Conservation (phyloP, 495 filamentous ascomycete genomes). For the Penicillium cataractarum region DNA sequence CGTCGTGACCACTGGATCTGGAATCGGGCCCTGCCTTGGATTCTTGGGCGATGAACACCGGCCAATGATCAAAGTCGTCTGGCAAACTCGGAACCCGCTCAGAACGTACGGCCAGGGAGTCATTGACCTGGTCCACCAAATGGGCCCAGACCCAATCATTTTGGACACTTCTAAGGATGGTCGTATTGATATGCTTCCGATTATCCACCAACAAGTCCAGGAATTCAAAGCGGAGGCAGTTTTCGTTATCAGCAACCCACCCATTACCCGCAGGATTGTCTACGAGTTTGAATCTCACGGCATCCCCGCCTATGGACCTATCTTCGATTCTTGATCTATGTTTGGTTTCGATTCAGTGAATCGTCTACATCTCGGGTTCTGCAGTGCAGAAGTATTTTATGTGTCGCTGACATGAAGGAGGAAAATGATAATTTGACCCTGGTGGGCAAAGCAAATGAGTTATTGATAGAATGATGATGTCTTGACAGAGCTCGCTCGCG, state of each 20-base stretch:
- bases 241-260: slow-evolving; percentile 70
- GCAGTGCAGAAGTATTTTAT: background rate
- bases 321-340: slow-evolving; percentile 66
- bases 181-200: slow-evolving; percentile 52
- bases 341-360: background rate
- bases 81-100: slow-evolving; percentile 53
- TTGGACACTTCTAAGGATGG: slow-evolving; percentile 50
- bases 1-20: slow-evolving; percentile 73
- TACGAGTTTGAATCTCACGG: slow-evolving; percentile 67
- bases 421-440: background rate
- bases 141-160: slow-evolving; percentile 56
- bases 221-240: slow-evolving; percentile 68
- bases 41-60: slow-evolving; percentile 39
- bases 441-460: background rate
- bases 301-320: slow-evolving; percentile 68
- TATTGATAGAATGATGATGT: background rate
- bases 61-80: slow-evolving; percentile 52
- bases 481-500: background rate
- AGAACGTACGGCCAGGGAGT: slow-evolving; percentile 55
- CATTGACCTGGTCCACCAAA: slow-evolving; percentile 45
- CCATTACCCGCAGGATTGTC: slow-evolving; percentile 65
- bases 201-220: slow-evolving; percentile 57
- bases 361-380: background rate
- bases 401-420: background rate
- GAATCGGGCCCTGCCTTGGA: slow-evolving; percentile 61